These are phyloP conservation scores for Cercophora scortea DNA, from an alignment of 495 filamentous ascomycete species.

Conservation along the genomic window DNA sequence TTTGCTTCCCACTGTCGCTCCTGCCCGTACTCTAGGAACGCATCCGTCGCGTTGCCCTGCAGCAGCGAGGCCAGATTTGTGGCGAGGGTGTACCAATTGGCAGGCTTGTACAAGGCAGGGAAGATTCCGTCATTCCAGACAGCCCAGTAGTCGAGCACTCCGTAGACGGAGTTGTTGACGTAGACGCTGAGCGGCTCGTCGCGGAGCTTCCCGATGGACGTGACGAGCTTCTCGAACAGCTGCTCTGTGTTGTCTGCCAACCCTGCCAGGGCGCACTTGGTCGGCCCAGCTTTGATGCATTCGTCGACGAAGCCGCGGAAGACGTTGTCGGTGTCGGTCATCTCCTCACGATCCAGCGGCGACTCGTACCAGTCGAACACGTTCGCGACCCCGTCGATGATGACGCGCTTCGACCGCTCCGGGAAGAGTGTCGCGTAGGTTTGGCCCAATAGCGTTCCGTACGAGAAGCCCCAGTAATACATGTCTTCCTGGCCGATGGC, in stretches of 20 bases:
- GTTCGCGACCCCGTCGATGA: slow-evolving; percentile 37
- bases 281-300: slow-evolving; percentile 30
- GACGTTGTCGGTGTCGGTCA: slow-evolving; percentile 29
- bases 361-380: slow-evolving; percentile 31
- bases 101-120: slow-evolving; percentile 27
- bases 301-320: slow-evolving; percentile 35
- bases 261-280: slow-evolving; percentile 25
- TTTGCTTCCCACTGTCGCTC: slow-evolving; percentile 4
- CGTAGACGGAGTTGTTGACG: slow-evolving; percentile 29
- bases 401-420: slow-evolving; percentile 29
- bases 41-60: slow-evolving; percentile 33
- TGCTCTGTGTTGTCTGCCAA: slow-evolving; percentile 21
- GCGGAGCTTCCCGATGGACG: slow-evolving; percentile 16
- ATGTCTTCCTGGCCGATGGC: slow-evolving; percentile 34
- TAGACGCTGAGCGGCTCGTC: slow-evolving; percentile 33
- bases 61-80: slow-evolving; percentile 26
- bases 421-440: slow-evolving; percentile 42
- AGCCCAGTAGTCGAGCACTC: slow-evolving; percentile 26
- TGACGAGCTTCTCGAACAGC: slow-evolving; percentile 19
- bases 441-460: slow-evolving; percentile 54
- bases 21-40: slow-evolving; percentile 26
- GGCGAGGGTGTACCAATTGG: slow-evolving; percentile 26
- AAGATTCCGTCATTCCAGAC: slow-evolving; percentile 31
- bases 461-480: slow-evolving; percentile 58
- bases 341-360: slow-evolving; percentile 16